phyloP scores from a whole-genome alignment of 148 eudicot species.

The Drosera capensis region DNA sequence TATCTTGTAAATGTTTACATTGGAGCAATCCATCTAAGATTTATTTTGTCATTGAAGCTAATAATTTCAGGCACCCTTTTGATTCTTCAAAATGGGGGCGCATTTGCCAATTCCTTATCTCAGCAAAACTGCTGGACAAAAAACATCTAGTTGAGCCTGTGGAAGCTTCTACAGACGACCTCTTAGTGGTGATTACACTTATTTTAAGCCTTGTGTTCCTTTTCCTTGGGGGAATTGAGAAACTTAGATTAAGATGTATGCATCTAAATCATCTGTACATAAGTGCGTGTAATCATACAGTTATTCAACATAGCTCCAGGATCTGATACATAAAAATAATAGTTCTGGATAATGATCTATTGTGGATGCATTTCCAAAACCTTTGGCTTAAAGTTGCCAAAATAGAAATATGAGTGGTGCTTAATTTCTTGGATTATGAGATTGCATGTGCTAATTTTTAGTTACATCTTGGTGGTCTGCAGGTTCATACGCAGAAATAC shows the following conservation, averaged over 20 bases:
- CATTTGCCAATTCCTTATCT: constrained; percentile 57
- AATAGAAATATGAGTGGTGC: neutral
- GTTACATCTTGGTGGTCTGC: constrained; percentile 7
- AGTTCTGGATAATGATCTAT: no score
- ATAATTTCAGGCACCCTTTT: constrained; percentile 73
- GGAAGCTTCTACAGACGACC: constrained; percentile 81
- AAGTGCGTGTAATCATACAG: no score
- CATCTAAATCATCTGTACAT: no score
- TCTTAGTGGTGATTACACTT: constrained; percentile 52
- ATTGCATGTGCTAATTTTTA: neutral
- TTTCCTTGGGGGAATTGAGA: constrained; percentile 2
- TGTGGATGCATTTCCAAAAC: no score
- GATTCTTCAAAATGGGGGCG: constrained; percentile 99
- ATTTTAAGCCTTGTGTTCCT: neutral
- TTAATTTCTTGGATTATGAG: neutral
- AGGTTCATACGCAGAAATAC: constrained; percentile 83
- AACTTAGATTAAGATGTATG: no score
- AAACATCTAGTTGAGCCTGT: constrained; percentile 57
- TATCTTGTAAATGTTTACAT: neutral
- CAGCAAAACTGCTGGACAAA: constrained; percentile 43
- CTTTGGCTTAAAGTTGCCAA: neutral
- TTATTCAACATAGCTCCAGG: no score
- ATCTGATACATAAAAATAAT: no score
- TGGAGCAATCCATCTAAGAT: neutral
- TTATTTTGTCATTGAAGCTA: constrained; percentile 3